Evolutionary conservation across 1,139 yeast species (phyloP).

Genomic region (Arxiozyma slooffiae): DNA sequence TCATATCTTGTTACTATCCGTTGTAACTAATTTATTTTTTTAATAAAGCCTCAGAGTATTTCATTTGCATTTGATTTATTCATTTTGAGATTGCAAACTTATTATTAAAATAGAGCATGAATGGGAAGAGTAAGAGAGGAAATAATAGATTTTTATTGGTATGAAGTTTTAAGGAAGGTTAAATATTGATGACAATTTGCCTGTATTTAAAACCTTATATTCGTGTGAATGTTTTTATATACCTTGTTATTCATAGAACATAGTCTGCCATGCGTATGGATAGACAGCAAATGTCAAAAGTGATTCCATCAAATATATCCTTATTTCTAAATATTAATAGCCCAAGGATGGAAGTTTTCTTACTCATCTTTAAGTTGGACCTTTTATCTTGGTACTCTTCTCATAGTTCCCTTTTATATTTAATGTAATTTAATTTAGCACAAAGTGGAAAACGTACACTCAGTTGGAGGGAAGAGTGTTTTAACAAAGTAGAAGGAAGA

Average conservation of each 20-base stretch:
- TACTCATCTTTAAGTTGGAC: background rate
- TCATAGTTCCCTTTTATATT: background rate
- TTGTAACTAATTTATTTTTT: background rate
- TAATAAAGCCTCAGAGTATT: background rate
- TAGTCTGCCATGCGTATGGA: too few species aligned
- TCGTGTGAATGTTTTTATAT: background rate
- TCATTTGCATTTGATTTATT: background rate
- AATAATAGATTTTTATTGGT: too few species aligned
- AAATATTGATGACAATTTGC: background rate
- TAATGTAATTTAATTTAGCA: too few species aligned
- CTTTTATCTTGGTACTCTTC: too few species aligned
- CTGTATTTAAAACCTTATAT: background rate
- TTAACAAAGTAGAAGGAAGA: too few species aligned
- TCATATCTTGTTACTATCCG: slow-evolving; percentile 52
- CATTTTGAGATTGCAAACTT: background rate
- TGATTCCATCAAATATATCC: too few species aligned
- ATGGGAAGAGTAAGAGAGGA: background rate
- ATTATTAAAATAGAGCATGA: background rate
- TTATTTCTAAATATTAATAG: too few species aligned
- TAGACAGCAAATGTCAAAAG: too few species aligned
- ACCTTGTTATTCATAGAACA: too few species aligned
- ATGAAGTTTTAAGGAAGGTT: too few species aligned
- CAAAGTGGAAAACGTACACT: too few species aligned
- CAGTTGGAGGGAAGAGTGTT: too few species aligned
- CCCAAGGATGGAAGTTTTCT: background rate